Evolutionary conservation across 129 eudicot species (phyloP), one percentile per base, ranked within the genome.

Genomic region (Lactuca sativa): DNA sequence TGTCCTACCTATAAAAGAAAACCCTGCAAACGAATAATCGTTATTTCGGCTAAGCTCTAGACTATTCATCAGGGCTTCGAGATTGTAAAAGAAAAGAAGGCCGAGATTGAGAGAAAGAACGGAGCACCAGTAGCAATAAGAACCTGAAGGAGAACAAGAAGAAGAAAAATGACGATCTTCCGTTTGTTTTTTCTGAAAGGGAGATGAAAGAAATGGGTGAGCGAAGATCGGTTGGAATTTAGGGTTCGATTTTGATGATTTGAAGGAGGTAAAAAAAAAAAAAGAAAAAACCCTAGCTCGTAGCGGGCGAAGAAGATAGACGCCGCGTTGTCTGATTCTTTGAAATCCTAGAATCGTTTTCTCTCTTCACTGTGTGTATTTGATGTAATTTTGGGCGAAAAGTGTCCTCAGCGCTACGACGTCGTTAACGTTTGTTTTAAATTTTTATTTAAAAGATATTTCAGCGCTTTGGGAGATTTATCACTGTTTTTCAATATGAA

Each of bases 11-110:
- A 58, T 31, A 41, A 7, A 32, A 33, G 10, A 64, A 60, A 62
- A 69, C 78, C 67, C 82, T 80, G 83, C 82, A 80, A 75, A 64
- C 21, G 48, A 80, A 68, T 49, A 66, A 17, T 32, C 2, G 67
- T 70, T 76, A 69, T 66, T 67, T 68, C 16, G 43, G 33, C 81
- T 40, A 67, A 41, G 55, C 56, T 44, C 36, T 0, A 48, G 47
- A 49, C 53, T 21, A 32, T 58, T 67, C 13, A 4, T 33, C 43
- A 1, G 16, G 61, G 56, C 54, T 21, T 53, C 47, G 57, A 54
- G 56, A n/a, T 7, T 40, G 52, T 33, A 16, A 37, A 25, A 59
- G 4, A 30, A 47, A 47, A 34, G 56, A 62, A 62, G 25, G 18
- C 43, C 15, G 60, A 59, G 59, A 58, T 14, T 36, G 47, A 58